Base-by-base conservation (phyloP, 2,329 filamentous ascomycete species). In the Neospermospora avenae region DNA sequence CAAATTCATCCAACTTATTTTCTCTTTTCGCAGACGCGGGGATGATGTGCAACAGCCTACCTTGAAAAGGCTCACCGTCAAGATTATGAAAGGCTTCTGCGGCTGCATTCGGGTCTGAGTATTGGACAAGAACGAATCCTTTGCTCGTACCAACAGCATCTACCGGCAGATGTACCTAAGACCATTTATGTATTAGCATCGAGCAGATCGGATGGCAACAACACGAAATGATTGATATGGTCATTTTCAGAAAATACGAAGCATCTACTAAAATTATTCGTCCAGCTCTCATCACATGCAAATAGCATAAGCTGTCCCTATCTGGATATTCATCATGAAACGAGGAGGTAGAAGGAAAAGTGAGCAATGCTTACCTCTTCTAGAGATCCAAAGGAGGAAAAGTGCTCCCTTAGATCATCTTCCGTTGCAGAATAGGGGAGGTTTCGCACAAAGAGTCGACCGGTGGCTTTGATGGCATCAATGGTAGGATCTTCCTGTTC, bases 201-300 rank as follows among this genome's bases (percentile, higher is more conserved):
- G 62, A 55, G 61, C 57, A 54, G 24, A 46, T 51, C 18, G 22
- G 18, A 51, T 51, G 53, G 52, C 55, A 65, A 65, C 57, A 53
- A 34, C 41, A 58, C 44, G 65, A 56, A 63, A 67, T 58, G 62
- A 28, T 37, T 4, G 66, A 65, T 72, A n/a, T 68, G 63, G 58
- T 69, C 63, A 58, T 73, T 74, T 74, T 78, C 78, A 95, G 91
- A 86, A 84, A 80, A 81, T 77, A 88, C 91, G 87, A 93, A 89
- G 91, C 90, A 96, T 98, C 93, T 99, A 99, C 95, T 97, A 99
- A 96, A 96, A 96, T 31, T 95, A 89, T 84, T 91, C 87, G 92
- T 87, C 88, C 88, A 87, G 85, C 82, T 91, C 81, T 85, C 90
- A 93, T 96, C 93, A 98, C 81, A 81, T 91, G 90, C 91, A 78